phyloP scores from a whole-genome alignment of 805 yeast species.

The Wickerhamomyces bovis region DNA sequence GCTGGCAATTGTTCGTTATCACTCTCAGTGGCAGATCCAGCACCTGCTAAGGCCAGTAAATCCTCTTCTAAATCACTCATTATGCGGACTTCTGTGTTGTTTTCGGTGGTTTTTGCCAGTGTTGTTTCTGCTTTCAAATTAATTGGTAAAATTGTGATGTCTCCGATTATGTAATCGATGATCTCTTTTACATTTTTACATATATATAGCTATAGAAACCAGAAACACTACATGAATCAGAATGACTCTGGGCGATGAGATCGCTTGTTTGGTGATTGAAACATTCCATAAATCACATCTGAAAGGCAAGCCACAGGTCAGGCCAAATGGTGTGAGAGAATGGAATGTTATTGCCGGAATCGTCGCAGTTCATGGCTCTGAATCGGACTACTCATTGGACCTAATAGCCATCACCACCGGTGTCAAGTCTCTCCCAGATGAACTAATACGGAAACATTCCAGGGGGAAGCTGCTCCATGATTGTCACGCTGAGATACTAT shows the following conservation, averaged over 20 bases:
- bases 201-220: too few relatives aligned
- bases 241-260: constrained; percentile 1
- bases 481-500: constrained; percentile 82
- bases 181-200: too few relatives aligned
- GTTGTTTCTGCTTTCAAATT: too few relatives aligned
- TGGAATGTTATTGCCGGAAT: constrained; percentile 84
- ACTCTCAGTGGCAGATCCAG: constrained; percentile 33
- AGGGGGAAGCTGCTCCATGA: constrained; percentile 74
- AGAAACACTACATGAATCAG: too few relatives aligned
- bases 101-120: background rate
- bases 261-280: constrained; percentile 1
- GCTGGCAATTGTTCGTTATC: constrained; percentile 32
- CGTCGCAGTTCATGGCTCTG: constrained; percentile 35
- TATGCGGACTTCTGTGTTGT: background rate
- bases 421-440: constrained; percentile 68
- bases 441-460: constrained; percentile 31
- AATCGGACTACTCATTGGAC: constrained; percentile 15
- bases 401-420: constrained; percentile 69
- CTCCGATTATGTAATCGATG: background rate
- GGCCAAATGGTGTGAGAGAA: constrained; percentile 64
- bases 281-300: constrained; percentile 14
- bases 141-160: too few relatives aligned
- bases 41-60: constrained; percentile 89
- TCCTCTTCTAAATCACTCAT: constrained; percentile 80
- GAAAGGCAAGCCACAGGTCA: constrained; percentile 51